Base-by-base conservation (phyloP, 257 asterid genomes). In the Haberlea rhodopensis region DNA sequence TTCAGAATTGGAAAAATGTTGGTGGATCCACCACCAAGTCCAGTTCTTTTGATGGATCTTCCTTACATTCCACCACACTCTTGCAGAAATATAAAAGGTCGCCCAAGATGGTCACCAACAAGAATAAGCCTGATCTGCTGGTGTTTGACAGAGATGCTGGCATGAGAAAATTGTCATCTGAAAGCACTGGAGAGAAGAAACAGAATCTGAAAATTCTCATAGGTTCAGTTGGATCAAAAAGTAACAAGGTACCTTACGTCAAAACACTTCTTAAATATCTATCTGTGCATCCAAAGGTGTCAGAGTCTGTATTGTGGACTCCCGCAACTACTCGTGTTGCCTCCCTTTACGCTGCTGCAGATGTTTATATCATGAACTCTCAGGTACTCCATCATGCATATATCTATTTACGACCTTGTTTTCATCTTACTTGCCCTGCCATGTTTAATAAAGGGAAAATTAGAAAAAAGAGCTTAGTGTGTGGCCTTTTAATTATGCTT, bases 271-370 rank as follows among this genome's bases (percentile, higher is more conserved):
- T 94, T 62, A 62, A 73, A 25, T 79, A 75, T 76, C 74, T 88
- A 16, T 81, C 94, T 34, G 75, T 40, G 53, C 84, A 83, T 68
- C 62, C 87, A 20, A 90, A 90, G 60, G 63, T 94, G 82, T 81
- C 96, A 13, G 73, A 69, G 59, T 80, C 90, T 13, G 91, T 94
- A 72, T 74, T 94, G 61, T 94, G 99, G 97, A 90, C 99, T 57
- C 97, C 97, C 0, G 85, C 99, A 49, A 94, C 99, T 7, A 84
- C 95, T 24, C 96, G 91, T 2, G 92, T 94, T 60, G 95, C 97
- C 43, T 88, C 99, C 54, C 90, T 94, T 27, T 94, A 87, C 77
- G 77, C 99, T 53, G 97, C 99, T 6, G 92, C 99, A 10, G 99
- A 94, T 81, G 95, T 81, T 18, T 94, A 87, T 76, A 82, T 86